These are phyloP conservation scores for Sphenostylis stenocarpa DNA, from an alignment of 306 rosid genomes.

Conservation along the genomic window DNA sequence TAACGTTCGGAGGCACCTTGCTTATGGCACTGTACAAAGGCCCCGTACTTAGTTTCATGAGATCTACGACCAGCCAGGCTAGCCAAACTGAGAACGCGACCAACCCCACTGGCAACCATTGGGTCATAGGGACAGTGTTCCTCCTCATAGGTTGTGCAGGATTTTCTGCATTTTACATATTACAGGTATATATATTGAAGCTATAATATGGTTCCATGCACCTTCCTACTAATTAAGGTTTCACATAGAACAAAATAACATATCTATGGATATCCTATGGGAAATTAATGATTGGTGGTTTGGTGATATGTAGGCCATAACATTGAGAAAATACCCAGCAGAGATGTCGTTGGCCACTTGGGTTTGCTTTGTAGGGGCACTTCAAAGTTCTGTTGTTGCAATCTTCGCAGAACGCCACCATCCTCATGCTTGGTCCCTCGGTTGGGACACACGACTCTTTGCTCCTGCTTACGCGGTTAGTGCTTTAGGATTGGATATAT, in stretches of 20 bases:
- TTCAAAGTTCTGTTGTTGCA: slow-evolving; percentile 63
- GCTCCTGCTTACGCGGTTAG: slow-evolving; percentile 69
- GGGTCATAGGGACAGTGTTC: slow-evolving; percentile 58
- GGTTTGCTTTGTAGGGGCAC: slow-evolving; percentile 68
- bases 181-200: background rate
- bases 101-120: slow-evolving; percentile 38
- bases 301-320: slow-evolving; percentile 51
- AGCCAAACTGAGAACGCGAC: slow-evolving; percentile 24
- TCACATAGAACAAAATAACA: background rate
- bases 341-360: slow-evolving; percentile 64
- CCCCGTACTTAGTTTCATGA: slow-evolving; percentile 39
- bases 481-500: background rate
- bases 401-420: slow-evolving; percentile 47
- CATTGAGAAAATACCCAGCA: slow-evolving; percentile 70
- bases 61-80: slow-evolving; percentile 1
- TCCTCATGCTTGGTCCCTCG: slow-evolving; percentile 59
- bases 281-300: background rate
- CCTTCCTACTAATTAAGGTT: background rate
- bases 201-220: background rate
- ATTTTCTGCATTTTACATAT: slow-evolving; percentile 64
- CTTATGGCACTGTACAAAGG: slow-evolving; percentile 83
- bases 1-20: slow-evolving; percentile 79
- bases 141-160: slow-evolving; percentile 69
- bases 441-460: slow-evolving; percentile 59
- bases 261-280: background rate